Conservation (phyloP, 202 grass and related monocot species). For the Schoenoplectus triqueter region DNA sequence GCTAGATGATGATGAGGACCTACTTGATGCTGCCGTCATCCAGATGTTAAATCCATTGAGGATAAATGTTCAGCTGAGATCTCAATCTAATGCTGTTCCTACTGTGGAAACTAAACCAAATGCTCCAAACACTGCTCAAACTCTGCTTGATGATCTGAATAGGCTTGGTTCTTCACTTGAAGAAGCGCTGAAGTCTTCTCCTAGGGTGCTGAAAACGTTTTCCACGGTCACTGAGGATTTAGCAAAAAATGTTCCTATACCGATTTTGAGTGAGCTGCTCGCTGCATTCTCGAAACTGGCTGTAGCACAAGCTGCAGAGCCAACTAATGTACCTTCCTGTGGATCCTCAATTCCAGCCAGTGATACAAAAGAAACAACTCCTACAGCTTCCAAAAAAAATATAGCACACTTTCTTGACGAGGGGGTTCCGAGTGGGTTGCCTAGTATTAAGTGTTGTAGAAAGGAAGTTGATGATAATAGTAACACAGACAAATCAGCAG, state of each 20-base stretch:
- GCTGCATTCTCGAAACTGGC: constrained; percentile 46
- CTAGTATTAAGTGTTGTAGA: constrained; percentile 31
- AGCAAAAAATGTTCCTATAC: constrained; percentile 48
- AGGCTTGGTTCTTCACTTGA: constrained; percentile 56
- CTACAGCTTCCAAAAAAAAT: constrained; percentile 39
- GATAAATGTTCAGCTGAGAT: constrained; percentile 78
- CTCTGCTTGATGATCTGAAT: constrained; percentile 46
- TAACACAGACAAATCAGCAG: constrained; percentile 37
- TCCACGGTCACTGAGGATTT: constrained; percentile 53
- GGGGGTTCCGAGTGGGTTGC: constrained; percentile 37
- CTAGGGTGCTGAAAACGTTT: constrained; percentile 54
- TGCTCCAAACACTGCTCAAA: constrained; percentile 26
- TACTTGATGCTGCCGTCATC: constrained; percentile 69
- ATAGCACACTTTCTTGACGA: background rate
- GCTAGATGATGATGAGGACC: constrained; percentile 75
- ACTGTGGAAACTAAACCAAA: constrained; percentile 39
- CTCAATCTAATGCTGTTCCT: constrained; percentile 23
- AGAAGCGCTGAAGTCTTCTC: constrained; percentile 63
- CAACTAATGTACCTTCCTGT: constrained; percentile 42
- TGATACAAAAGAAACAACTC: constrained; percentile 31
- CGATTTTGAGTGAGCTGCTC: constrained; percentile 53
- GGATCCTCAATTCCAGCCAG: constrained; percentile 43
- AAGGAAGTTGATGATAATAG: constrained; percentile 38
- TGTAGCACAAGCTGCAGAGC: constrained; percentile 39
- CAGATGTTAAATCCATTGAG: constrained; percentile 84